Evolutionary conservation across 176 grass and related monocot genomes (phyloP).

Genomic region (Lolium perenne): DNA sequence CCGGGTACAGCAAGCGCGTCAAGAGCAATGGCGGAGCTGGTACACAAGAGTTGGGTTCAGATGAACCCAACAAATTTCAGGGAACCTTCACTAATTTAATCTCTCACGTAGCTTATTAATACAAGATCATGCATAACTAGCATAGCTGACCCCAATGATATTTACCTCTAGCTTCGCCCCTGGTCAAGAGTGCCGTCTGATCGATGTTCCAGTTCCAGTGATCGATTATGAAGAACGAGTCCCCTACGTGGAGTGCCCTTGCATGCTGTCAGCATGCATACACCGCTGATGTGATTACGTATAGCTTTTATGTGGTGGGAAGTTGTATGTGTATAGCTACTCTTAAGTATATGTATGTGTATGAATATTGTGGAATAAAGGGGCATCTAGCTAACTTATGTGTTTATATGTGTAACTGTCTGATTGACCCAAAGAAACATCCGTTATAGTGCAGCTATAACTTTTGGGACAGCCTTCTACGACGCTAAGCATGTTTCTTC

Average conservation of each 20-base stretch:
- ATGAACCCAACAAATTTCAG: no score
- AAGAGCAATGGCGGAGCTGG: no score
- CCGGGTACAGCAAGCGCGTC: slow-evolving; percentile 13
- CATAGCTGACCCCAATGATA: no score
- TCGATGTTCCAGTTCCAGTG: neutral
- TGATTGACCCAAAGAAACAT: no score
- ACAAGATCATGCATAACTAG: no score
- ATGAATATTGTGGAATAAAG: neutral
- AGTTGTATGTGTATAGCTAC: neutral
- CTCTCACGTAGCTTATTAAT: no score
- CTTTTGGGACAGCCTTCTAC: no score
- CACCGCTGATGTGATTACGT: neutral
- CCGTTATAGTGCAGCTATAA: no score
- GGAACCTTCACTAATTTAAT: no score
- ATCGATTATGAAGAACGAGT: neutral
- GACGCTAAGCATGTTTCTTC: no score
- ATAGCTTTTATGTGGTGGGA: neutral
- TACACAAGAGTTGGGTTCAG: no score
- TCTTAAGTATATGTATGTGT: neutral
- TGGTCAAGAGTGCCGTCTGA: neutral
- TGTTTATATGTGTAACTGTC: neutral
- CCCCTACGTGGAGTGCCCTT: neutral
- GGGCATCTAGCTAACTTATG: neutral
- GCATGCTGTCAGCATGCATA: neutral
- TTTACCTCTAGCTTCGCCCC: no score